Evolutionary conservation across 2,329 filamentous ascomycete species (phyloP).

Genomic region (Colletotrichum lentis): DNA sequence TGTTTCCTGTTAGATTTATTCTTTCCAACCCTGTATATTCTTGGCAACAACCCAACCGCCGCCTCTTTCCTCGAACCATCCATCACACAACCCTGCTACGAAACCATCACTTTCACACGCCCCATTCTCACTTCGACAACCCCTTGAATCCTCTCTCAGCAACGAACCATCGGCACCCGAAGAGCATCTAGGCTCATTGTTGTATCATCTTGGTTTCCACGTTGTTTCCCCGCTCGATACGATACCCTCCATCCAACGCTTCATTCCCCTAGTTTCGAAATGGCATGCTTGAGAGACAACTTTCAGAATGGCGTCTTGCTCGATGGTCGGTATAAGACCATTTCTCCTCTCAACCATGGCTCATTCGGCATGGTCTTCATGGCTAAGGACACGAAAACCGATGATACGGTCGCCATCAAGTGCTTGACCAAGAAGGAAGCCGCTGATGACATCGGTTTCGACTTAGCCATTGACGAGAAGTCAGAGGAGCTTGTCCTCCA

Average conservation of each 20-base stretch:
- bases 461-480: conserved; percentile 80
- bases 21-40: conserved; percentile 33
- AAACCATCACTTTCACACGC: neutral
- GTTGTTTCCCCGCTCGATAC: conserved; percentile 32
- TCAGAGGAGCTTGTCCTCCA: conserved; percentile 85
- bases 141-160: conserved; percentile 10
- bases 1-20: conserved; percentile 38
- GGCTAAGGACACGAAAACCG: conserved; percentile 80
- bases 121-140: neutral
- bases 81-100: neutral
- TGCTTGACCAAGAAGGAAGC: conserved; percentile 86
- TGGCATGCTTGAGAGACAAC: conserved; percentile 88
- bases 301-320: conserved; percentile 83
- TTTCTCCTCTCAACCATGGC: conserved; percentile 96
- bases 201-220: conserved; percentile 27
- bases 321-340: conserved; percentile 87
- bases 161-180: conserved; percentile 12
- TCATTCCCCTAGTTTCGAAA: conserved; percentile 46
- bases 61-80: neutral
- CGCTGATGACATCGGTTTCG: conserved; percentile 65
- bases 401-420: conserved; percentile 90
- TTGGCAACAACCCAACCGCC: conserved; percentile 19
- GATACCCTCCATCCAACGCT: conserved; percentile 36
- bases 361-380: conserved; percentile 99
- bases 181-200: conserved; percentile 13